Percentiles rank a stretch among this genome's conserved stretches.
Conservation (phyloP, 2,329 filamentous ascomycete genomes). For the Bipolaris victoriae region DNA sequence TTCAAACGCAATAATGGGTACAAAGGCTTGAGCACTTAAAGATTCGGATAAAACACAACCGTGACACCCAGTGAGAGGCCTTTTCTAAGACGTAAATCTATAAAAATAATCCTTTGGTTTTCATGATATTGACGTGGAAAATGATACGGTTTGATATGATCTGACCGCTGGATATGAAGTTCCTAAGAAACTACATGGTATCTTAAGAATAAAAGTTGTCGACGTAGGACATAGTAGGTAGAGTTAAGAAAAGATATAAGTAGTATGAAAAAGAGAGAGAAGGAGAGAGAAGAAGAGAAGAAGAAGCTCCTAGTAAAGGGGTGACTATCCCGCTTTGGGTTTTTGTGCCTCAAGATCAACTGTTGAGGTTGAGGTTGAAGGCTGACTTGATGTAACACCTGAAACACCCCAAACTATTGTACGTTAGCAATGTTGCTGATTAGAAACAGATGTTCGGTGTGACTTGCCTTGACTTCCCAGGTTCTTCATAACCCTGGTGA, state of each 20-base stretch:
- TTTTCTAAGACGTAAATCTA: slow-evolving; percentile 1
- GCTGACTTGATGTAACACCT: slow-evolving; percentile 1
- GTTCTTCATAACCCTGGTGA: slow-evolving; percentile 3
- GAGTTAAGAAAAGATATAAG: not conserved
- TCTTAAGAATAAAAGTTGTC: slow-evolving; percentile 1
- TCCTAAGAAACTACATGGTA: not conserved
- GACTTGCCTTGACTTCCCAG: slow-evolving; percentile 3
- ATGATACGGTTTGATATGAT: not conserved
- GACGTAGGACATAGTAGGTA: not conserved
- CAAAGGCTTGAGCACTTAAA: not conserved
- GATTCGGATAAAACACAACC: not conserved
- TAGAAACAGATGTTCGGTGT: not conserved
- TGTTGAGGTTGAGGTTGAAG: not conserved
- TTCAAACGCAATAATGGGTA: not conserved
- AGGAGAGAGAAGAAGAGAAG: not conserved
- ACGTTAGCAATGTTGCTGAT: slow-evolving; percentile 1
- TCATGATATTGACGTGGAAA: not conserved
- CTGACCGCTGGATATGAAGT: not conserved
- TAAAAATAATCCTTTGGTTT: not conserved
- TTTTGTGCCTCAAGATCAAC: slow-evolving; percentile 4
- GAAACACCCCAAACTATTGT: slow-evolving; percentile 1
- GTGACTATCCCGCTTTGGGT: not conserved
- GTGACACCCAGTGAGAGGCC: not conserved
- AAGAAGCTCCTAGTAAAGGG: not conserved
- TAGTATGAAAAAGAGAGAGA: not conserved